These are phyloP conservation scores for Avicennia marina DNA, from an alignment of 257 asterid genomes.

Conservation along the genomic window DNA sequence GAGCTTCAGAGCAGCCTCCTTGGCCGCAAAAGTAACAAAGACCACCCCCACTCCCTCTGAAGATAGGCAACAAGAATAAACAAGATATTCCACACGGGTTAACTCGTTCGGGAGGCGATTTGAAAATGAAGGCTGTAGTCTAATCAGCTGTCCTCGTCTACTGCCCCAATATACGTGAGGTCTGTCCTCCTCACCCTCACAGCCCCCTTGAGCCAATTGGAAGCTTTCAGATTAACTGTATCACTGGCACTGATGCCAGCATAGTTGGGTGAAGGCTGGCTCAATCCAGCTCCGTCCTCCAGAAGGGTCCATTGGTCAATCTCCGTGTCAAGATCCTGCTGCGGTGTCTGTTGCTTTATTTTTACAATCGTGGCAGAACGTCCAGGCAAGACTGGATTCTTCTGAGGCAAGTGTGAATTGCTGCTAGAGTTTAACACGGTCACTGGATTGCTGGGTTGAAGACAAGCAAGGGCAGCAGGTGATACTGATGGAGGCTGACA, in stretches of 20 bases:
- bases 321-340: constrained; percentile 56
- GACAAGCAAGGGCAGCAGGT: constrained; percentile 57
- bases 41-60: constrained; percentile 12
- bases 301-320: constrained; percentile 80
- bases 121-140: constrained; percentile 17
- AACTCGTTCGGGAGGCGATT: constrained; percentile 15
- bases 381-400: constrained; percentile 39
- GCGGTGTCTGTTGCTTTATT: constrained; percentile 37
- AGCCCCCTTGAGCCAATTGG: constrained; percentile 74
- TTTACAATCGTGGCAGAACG: constrained; percentile 49
- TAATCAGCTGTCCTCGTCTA: constrained; percentile 88
- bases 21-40: constrained; percentile 23
- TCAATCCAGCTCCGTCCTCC: constrained; percentile 88
- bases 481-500: constrained; percentile 76
- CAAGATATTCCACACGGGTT: constrained; percentile 17
- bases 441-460: constrained; percentile 61
- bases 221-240: constrained; percentile 65
- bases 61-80: constrained; percentile 5
- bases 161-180: constrained; percentile 75
- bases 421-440: constrained; percentile 38
- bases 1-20: constrained; percentile 38
- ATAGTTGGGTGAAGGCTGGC: constrained; percentile 54
- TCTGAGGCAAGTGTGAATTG: constrained; percentile 43
- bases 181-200: constrained; percentile 80
- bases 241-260: constrained; percentile 43